Conservation (phyloP, 179 eudicot species). For the Carnegiea gigantea region DNA sequence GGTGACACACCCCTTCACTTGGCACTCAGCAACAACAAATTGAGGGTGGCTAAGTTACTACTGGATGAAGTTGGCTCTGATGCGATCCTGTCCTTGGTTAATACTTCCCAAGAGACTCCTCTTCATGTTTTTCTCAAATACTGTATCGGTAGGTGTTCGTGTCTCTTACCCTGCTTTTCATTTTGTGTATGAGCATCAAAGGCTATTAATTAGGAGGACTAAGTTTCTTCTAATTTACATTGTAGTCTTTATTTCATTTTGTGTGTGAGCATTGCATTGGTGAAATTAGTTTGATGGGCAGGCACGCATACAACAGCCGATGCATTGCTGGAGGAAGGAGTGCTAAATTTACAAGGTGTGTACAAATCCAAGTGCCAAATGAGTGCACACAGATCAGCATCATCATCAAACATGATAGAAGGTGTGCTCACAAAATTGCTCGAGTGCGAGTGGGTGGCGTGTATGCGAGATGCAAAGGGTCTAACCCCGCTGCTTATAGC, state of each 20-base stretch:
- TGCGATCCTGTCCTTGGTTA: too few relatives aligned
- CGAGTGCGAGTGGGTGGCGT: neutral
- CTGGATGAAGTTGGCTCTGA: too few relatives aligned
- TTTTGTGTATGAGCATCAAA: too few relatives aligned
- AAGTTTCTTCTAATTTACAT: too few relatives aligned
- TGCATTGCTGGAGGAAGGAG: neutral
- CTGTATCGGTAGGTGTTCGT: slow-evolving; percentile 29
- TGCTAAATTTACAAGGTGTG: neutral
- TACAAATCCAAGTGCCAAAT: neutral
- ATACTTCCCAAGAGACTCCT: too few relatives aligned
- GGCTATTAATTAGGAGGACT: too few relatives aligned
- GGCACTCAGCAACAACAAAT: too few relatives aligned
- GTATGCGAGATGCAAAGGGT: neutral
- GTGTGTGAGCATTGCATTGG: too few relatives aligned
- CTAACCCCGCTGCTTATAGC: neutral
- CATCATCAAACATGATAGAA: neutral
- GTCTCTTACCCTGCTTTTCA: slow-evolving; percentile 31
- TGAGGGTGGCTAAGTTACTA: too few relatives aligned
- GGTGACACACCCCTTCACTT: too few relatives aligned
- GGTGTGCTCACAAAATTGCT: neutral
- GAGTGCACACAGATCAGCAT: neutral
- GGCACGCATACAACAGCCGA: neutral
- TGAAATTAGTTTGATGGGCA: neutral
- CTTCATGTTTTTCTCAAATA: too few relatives aligned
- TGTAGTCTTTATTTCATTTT: too few relatives aligned